A percentile compares a stretch with the other conserved stretches of the same genome.
phyloP scores from a whole-genome alignment of 352 stramenopile species.

The Pelagophyceae sp. region DNA sequence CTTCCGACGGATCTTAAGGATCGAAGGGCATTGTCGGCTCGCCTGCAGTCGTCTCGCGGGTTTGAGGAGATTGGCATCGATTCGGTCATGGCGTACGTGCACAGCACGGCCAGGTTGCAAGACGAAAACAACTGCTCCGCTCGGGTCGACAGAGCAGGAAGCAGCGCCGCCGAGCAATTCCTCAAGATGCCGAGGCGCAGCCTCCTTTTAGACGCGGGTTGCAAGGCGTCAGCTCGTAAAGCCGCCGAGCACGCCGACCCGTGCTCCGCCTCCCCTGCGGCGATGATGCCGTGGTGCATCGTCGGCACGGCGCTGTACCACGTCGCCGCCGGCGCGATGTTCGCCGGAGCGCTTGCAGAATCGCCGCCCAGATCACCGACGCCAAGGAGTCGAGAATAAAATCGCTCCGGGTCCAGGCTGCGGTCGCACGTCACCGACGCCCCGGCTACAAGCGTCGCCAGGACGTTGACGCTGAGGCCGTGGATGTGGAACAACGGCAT shows the following conservation, averaged over 20 bases:
- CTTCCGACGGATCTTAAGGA: neutral
- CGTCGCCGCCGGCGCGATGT: neutral
- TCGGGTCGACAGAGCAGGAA: neutral
- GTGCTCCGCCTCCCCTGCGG: neutral
- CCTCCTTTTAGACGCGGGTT: neutral
- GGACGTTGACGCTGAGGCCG: conserved; percentile 3
- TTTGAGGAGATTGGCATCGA: conserved; percentile 9
- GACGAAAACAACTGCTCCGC: neutral
- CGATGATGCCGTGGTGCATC: neutral
- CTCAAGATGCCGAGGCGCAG: neutral
- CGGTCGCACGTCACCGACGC: neutral
- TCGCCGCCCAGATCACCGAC: no score
- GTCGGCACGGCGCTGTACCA: conserved; percentile 22
- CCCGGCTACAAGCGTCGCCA: conserved; percentile 8
- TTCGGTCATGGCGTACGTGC: conserved; percentile 24
- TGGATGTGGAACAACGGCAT: conserved; percentile 25
- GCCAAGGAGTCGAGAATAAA: no score
- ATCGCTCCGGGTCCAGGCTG: neutral
- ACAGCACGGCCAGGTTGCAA: neutral
- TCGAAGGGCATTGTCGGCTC: no score
- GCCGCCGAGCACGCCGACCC: neutral
- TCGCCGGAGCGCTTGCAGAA: no score
- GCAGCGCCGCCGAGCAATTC: conserved; percentile 6
- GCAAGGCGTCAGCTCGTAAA: neutral
- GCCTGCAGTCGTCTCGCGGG: neutral